Conservation (phyloP, 2,329 filamentous ascomycete genomes). For the Juglanconis sp. region DNA sequence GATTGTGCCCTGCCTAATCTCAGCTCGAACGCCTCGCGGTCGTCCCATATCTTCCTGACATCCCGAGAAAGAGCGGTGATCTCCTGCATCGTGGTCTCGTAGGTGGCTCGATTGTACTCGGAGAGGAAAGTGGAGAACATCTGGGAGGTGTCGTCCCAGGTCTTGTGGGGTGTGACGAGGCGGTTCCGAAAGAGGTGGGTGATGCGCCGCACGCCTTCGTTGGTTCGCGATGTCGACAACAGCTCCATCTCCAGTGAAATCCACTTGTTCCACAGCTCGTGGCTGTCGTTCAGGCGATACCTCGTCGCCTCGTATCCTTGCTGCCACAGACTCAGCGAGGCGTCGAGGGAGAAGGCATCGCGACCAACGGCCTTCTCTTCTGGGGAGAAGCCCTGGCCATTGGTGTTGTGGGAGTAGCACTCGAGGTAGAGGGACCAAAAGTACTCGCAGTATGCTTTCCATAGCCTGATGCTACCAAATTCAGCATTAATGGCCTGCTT, state of each 20-base stretch:
- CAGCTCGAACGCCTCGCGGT: slow-evolving; percentile 67
- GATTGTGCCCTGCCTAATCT: slow-evolving; percentile 58
- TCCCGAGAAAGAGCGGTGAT: slow-evolving; percentile 60
- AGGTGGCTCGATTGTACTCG: slow-evolving; percentile 66
- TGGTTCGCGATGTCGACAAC: slow-evolving; percentile 52
- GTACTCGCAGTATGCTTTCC: slow-evolving; percentile 76
- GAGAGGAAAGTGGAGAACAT: slow-evolving; percentile 73
- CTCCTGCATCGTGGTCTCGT: slow-evolving; percentile 70
- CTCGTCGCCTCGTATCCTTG: slow-evolving; percentile 69
- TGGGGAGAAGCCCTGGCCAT: slow-evolving; percentile 54
- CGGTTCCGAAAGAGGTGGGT: slow-evolving; percentile 68
- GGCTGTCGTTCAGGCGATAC: slow-evolving; percentile 73
- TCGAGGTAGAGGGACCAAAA: slow-evolving; percentile 68
- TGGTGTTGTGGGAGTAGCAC: slow-evolving; percentile 48
- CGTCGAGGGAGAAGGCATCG: slow-evolving; percentile 68
- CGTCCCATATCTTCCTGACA: slow-evolving; percentile 60
- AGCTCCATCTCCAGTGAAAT: slow-evolving; percentile 68
- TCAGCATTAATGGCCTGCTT: slow-evolving; percentile 68
- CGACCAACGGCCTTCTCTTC: slow-evolving; percentile 68
- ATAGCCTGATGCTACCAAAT: slow-evolving; percentile 69
- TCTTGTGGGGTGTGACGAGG: slow-evolving; percentile 67
- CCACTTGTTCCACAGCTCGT: slow-evolving; percentile 77
- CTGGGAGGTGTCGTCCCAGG: slow-evolving; percentile 73
- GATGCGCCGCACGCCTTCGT: slow-evolving; percentile 60
- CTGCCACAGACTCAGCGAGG: slow-evolving; percentile 66